phyloP scores from a whole-genome alignment of 371 early-diverging fungal genomes.

The Mortierella polycephala region DNA sequence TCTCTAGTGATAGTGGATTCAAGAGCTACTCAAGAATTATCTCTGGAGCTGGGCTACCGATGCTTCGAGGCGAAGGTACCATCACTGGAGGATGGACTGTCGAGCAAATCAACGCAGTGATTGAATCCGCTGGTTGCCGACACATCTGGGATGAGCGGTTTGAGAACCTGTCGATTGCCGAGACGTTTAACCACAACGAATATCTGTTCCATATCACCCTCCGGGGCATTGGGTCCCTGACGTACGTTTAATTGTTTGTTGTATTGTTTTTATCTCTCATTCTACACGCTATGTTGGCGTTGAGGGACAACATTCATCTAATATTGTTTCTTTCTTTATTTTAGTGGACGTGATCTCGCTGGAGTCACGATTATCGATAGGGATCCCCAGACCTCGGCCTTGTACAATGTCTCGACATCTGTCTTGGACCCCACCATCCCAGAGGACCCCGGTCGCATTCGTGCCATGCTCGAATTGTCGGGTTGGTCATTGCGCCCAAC shows the following conservation, averaged over 20 bases:
- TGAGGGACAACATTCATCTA: not conserved
- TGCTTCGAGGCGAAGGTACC: constrained; percentile 62
- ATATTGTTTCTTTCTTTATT: not conserved
- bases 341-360: constrained; percentile 62
- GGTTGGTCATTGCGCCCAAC: constrained; percentile 71
- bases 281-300: not conserved
- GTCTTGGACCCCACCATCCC: constrained; percentile 66
- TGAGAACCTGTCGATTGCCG: constrained; percentile 60
- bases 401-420: constrained; percentile 71
- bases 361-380: constrained; percentile 67
- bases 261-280: not conserved
- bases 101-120: constrained; percentile 59
- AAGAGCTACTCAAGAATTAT: constrained; percentile 60
- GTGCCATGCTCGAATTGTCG: constrained; percentile 64
- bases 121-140: constrained; percentile 41
- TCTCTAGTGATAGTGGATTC: constrained; percentile 57
- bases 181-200: constrained; percentile 70
- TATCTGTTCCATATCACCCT: constrained; percentile 64
- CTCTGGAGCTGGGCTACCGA: constrained; percentile 60
- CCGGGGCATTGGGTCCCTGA: constrained; percentile 61
- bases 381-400: constrained; percentile 63
- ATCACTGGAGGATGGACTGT: constrained; percentile 64
- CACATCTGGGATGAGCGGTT: constrained; percentile 64
- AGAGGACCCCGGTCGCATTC: constrained; percentile 59
- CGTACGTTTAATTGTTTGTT: constrained; percentile 25